Percentiles rank a stretch among this genome's conserved stretches.
phyloP scores from a whole-genome alignment of 768 basidiomycete species.

The Suillus spraguei region DNA sequence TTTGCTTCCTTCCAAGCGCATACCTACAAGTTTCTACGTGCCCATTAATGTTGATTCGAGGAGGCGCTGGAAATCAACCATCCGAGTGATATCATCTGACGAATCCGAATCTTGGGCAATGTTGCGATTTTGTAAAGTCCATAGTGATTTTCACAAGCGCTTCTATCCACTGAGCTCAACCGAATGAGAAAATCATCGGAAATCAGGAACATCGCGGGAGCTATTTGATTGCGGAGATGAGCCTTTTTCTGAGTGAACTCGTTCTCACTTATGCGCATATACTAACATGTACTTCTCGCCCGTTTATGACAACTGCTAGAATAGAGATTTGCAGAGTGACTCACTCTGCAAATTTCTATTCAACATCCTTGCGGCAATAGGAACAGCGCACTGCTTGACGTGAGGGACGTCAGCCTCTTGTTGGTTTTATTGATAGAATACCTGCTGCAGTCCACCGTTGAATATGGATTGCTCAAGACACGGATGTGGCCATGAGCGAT shows the following conservation, averaged over 20 bases:
- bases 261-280: neutral
- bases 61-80: neutral
- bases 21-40: neutral
- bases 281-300: neutral
- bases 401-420: neutral
- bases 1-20: neutral
- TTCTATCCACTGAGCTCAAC: neutral
- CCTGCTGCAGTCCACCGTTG: no score
- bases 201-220: neutral
- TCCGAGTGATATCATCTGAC: neutral
- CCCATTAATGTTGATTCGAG: neutral
- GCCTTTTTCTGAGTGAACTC: neutral
- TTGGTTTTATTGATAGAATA: neutral
- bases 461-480: no score
- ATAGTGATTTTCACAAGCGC: neutral
- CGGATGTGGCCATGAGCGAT: no score
- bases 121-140: neutral
- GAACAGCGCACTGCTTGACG: neutral
- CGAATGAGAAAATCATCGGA: neutral
- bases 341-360: neutral
- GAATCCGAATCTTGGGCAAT: neutral
- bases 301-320: no score
- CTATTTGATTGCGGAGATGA: neutral
- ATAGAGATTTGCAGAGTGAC: no score
- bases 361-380: neutral